Evolutionary conservation across 441 rosid genomes (phyloP), one percentile per base, ranked within the genome.

Genomic region (Corymbia citriodora): DNA sequence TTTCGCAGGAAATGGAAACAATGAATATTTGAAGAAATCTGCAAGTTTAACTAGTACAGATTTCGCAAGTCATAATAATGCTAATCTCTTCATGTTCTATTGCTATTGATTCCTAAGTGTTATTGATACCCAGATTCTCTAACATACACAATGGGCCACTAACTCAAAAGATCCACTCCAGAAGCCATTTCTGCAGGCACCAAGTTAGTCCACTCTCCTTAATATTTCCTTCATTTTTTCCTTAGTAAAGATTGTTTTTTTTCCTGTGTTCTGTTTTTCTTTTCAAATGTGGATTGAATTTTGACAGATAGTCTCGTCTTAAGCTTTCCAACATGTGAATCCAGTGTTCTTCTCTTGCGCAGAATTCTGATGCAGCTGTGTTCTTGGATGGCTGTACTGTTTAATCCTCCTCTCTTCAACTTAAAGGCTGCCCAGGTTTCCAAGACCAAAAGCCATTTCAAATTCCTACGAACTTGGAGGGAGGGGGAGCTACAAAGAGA

Each of bases 1-100:
- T 95, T 68, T 91, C 87, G 29, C 92, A 91, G 14, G 92, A 90
- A 14, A 31, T 94, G 55, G 91, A 91, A 90, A 45, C 5, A 40
- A 23, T 79, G 49, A 11, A 23, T 50, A 40, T 52, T 79, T 40
- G 50, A 40, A 79, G 48, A 79, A 25, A 3, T 25, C 9, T 29
- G 85, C 85, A 7, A 79, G 85, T 45, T 79, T 12, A 74, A 74
- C 27, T 7, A 11, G 3, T 11, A 7, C 16, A 12, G 7, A 40
- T 74, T 40, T 79, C 52, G 6, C n/a, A 3, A 8, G 52, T 40
- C 85, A 0, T 40, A 21, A 79, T 79, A 11, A 12, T 21, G 40
- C 85, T 40, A 6, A 45, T 40, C 85, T 79, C n/a, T 23, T 79
- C 83, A 21, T 40, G 29, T 74, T 74, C 27, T 14, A 40, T 40